phyloP scores from a whole-genome alignment of 805 yeast genomes.

The Yarrowia hollandica region DNA sequence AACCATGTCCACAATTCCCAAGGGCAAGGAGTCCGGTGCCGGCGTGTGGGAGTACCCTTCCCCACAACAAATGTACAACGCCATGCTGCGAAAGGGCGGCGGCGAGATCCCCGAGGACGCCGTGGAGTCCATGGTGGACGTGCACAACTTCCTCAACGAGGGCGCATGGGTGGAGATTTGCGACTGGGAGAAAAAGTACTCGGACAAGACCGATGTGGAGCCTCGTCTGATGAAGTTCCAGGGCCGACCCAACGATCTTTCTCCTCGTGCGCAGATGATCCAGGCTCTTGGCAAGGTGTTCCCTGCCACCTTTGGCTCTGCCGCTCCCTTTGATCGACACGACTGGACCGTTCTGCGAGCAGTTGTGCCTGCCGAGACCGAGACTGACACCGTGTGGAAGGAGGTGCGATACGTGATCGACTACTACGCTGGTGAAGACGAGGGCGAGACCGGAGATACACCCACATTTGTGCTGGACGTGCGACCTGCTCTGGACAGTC shows the following conservation, averaged over 20 bases:
- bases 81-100: conserved; percentile 94
- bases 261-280: conserved; percentile 80
- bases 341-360: conserved; percentile 95
- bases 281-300: conserved; percentile 63
- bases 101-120: conserved; percentile 90
- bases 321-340: conserved; percentile 96
- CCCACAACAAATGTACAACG: conserved; percentile 98
- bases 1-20: conserved; percentile 81
- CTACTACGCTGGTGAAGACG: conserved; percentile 95
- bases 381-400: conserved; percentile 51
- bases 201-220: conserved; percentile 51
- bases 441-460: conserved; percentile 68
- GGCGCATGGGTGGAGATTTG: conserved; percentile 96
- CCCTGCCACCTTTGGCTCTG: conserved; percentile 69
- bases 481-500: conserved; percentile 85
- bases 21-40: conserved; percentile 61
- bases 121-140: conserved; percentile 94
- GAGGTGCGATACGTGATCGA: conserved; percentile 91
- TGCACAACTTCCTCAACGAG: conserved; percentile 93
- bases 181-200: conserved; percentile 83
- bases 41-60: conserved; percentile 99
- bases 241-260: conserved; percentile 84
- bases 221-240: conserved; percentile 85
- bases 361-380: conserved; percentile 39
- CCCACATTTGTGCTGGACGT: conserved; percentile 93